phyloP scores from a whole-genome alignment of 2,329 filamentous ascomycete species.

The Colletotrichum lupini region DNA sequence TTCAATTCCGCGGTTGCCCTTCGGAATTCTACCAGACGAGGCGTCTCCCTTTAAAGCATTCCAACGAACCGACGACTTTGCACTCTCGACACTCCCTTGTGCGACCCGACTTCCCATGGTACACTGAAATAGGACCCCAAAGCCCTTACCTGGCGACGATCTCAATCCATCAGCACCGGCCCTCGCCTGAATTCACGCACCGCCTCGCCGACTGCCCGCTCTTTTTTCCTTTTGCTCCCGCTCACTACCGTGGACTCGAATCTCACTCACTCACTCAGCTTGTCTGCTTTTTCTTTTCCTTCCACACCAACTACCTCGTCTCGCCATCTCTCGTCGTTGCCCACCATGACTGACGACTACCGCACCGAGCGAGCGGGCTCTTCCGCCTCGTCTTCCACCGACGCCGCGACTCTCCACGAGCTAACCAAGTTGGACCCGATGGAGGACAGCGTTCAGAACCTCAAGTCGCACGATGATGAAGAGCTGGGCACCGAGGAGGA shows the following conservation, averaged over 20 bases:
- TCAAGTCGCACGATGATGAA: slow-evolving; percentile 46
- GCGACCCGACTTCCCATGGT: neutral
- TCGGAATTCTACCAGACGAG: slow-evolving; percentile 24
- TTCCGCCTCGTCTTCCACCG: slow-evolving; percentile 49
- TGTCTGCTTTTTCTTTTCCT: neutral
- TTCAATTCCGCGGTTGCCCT: slow-evolving; percentile 2
- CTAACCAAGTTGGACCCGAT: slow-evolving; percentile 47
- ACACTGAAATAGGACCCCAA: slow-evolving; percentile 30
- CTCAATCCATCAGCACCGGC: neutral
- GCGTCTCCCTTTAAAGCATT: slow-evolving; percentile 29
- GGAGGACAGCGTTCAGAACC: slow-evolving; percentile 46
- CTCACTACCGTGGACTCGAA: neutral
- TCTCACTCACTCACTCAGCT: neutral
- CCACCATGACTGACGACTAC: slow-evolving; percentile 38
- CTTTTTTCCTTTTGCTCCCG: neutral
- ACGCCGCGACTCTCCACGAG: slow-evolving; percentile 45
- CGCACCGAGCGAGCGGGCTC: slow-evolving; percentile 43
- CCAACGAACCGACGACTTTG: neutral
- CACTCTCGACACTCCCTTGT: slow-evolving; percentile 14
- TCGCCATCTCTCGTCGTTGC: neutral
- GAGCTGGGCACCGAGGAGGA: slow-evolving; percentile 54
- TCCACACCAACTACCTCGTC: neutral
- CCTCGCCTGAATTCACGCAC: neutral
- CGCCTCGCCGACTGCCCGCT: neutral
- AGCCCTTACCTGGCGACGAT: neutral